Base-by-base conservation (phyloP, 495 filamentous ascomycete species). In the Lasiosphaeriaceae sp. region DNA sequence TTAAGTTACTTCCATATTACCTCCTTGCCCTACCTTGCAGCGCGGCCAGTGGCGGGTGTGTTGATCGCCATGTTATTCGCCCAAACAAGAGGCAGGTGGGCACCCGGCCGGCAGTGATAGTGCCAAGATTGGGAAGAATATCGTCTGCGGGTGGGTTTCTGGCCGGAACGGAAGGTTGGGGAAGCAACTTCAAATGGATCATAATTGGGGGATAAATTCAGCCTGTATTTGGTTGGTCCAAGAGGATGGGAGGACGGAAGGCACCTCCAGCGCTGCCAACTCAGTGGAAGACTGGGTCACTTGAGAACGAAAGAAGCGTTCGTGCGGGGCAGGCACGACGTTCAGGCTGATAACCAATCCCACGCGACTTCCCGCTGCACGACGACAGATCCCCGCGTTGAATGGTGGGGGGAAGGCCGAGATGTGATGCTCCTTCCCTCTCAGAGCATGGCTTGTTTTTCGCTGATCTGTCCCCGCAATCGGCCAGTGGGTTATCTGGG, bases 141-240 rank as follows among this genome's bases (percentile, higher is more conserved):
- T 23, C 7, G 1, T n/a, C 14, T 43, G 39, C 7, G 39, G 8
- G 39, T 12, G 8, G 39, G 12, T n/a, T 43, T 17, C 39, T n/a
- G n/a, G n/a, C n/a, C 39, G 39, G 39, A 43, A 5, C 39, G 39
- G n/a, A 16, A 16, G 5, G 12, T 43, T 43, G 39, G 39, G n/a
- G 39, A 14, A 16, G n/a, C 5, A 12, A 12, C 9, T n/a, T 43
- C 5, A 11, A 41, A 17, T 41, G 34, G 31, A 17, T 11, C 50
- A 52, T 48, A 14, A 55, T 55, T 60, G 60, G 57, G 57, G 51
- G 56, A 54, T 17, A 39, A 57, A 52, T 63, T 63, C 54, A 57
- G 61, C 26, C 57, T 63, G 52, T 49, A 57, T 11, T 48, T 0
- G 21, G 2, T 20, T 16, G n/a, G n/a, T 16, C 39, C 39, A 16